phyloP scores from a whole-genome alignment of 768 basidiomycete species.

The Hygrophorus russula region DNA sequence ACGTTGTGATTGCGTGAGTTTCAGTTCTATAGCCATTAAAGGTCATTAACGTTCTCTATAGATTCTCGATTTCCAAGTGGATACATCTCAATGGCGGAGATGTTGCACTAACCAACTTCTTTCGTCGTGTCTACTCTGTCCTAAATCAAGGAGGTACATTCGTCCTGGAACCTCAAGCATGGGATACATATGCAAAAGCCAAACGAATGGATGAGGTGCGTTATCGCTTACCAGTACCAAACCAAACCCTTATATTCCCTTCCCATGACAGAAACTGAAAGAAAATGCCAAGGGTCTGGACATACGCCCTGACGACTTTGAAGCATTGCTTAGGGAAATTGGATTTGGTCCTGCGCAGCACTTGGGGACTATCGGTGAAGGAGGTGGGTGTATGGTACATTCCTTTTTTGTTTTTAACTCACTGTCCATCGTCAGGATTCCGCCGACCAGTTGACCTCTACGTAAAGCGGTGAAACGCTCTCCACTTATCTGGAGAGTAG shows the following conservation, averaged over 20 bases:
- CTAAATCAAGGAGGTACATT: conserved; percentile 58
- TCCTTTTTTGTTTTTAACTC: background rate
- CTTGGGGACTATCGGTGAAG: conserved; percentile 49
- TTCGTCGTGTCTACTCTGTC: conserved; percentile 43
- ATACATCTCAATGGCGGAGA: conserved; percentile 81
- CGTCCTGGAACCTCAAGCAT: conserved; percentile 75
- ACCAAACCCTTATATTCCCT: background rate
- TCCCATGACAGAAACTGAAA: conserved; percentile 33
- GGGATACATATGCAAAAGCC: conserved; percentile 77
- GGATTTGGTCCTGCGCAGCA: conserved; percentile 47
- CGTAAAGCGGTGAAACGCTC: conserved; percentile 21
- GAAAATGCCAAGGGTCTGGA: conserved; percentile 46
- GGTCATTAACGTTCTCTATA: conserved; percentile 16
- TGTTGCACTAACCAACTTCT: conserved; percentile 56
- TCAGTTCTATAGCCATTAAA: background rate
- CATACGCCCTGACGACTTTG: conserved; percentile 58
- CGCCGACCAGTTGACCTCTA: conserved; percentile 56
- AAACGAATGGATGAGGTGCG: conserved; percentile 52
- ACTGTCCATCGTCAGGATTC: conserved; percentile 32
- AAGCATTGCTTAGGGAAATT: conserved; percentile 36
- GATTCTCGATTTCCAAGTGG: conserved; percentile 87
- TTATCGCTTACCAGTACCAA: background rate
- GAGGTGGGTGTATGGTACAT: conserved; percentile 31
- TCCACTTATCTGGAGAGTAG: too few relatives aligned
- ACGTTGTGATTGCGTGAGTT: conserved; percentile 71